phyloP scores from a whole-genome alignment of 2,329 filamentous ascomycete species.

The Fusarium duplospermum region DNA sequence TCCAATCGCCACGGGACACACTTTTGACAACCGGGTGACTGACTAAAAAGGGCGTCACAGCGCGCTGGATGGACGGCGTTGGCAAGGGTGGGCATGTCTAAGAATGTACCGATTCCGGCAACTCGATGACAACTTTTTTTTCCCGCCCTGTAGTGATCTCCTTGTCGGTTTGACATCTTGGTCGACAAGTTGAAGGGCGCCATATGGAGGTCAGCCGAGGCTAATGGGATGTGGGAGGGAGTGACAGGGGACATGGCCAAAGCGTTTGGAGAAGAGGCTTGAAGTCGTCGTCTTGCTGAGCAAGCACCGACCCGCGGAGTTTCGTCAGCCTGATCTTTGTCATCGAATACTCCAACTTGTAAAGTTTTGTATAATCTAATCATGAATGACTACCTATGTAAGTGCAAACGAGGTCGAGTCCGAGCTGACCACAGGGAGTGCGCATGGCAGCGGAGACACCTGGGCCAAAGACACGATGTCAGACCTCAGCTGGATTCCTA shows the following conservation, averaged over 20 bases:
- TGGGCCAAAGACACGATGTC: background rate
- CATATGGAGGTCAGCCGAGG: background rate
- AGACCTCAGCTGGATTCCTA: background rate
- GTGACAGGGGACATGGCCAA: background rate
- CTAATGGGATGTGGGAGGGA: background rate
- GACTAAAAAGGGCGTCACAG: constrained; percentile 4
- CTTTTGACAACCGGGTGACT: background rate
- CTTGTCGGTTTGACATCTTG: background rate
- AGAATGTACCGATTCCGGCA: background rate
- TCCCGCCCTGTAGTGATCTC: background rate
- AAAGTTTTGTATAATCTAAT: background rate
- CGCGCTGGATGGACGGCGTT: background rate
- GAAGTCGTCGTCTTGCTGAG: background rate
- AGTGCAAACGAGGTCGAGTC: background rate
- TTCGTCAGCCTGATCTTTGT: constrained; percentile 25
- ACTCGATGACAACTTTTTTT: background rate
- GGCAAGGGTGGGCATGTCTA: background rate
- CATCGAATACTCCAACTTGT: background rate
- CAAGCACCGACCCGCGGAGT: constrained; percentile 4
- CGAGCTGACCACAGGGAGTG: background rate
- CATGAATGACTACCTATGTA: background rate
- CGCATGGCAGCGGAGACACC: background rate
- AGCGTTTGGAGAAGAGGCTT: background rate
- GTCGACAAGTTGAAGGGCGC: background rate
- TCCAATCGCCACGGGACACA: background rate